Evolutionary conservation across 2,329 filamentous ascomycete species (phyloP), one percentile per base, ranked within the genome.

Genomic region (Fonsecaea pedrosoi): DNA sequence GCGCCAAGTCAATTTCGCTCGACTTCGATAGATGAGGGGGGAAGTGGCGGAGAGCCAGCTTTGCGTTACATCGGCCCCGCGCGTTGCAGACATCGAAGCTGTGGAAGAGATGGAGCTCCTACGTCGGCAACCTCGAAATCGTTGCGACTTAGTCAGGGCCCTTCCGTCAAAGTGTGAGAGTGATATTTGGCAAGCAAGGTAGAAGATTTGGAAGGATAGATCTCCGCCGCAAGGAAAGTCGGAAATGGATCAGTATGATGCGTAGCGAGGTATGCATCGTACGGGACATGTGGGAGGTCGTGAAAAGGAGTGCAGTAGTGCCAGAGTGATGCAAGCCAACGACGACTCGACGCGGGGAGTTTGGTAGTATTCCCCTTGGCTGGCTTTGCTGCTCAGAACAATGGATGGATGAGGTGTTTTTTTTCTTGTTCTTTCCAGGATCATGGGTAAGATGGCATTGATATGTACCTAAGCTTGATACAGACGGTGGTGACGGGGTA

Each of bases 381-480:
- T 50, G 21, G 40, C 45, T 25, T 25, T 50, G 18, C 45, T 50
- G 45, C 45, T 9, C 45, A 45, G 15, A 4, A 45, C 4, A 45
- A 45, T 18, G 42, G 42, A 45, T 45, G 25, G 25, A 25, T 12
- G 21, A 2, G 10, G 3, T 12, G 18, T n/a, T n/a, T 21, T n/a
- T 21, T 8, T 50, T 50, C 45, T 50, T 50, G 45, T 50, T 50
- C 45, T 50, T 25, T 50, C 45, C 18, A 21, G 45, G 45, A 4
- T 21, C 25, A 21, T 13, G 45, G 18, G 4, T 50, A 12, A 50
- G 10, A 25, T 25, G 45, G 45, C 45, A 50, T 50, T 7, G 18
- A 25, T 50, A 25, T 50, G 45, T 50, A 50, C 18, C 45, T 50
- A 50, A 21, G 45, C 45, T 50, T 25, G 45, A 50, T 25, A 25